Conservation (phyloP, 495 filamentous ascomycete genomes). For the Oleoguttula mirabilis region DNA sequence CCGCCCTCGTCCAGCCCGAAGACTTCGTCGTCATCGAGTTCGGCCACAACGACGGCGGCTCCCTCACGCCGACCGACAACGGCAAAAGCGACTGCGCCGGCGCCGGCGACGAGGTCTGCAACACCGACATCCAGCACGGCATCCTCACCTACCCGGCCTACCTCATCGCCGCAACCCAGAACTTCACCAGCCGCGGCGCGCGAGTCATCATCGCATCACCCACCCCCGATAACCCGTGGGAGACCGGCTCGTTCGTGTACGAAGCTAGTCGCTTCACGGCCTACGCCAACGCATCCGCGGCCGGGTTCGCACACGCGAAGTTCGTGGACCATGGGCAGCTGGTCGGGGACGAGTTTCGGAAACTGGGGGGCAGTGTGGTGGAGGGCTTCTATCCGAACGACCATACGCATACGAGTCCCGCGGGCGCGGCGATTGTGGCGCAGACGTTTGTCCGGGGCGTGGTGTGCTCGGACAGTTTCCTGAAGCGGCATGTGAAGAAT, state of each 20-base stretch:
- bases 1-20: constrained; percentile 34
- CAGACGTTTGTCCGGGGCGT: constrained; percentile 53
- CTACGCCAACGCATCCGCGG: constrained; percentile 41
- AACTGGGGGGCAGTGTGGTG: constrained; percentile 35
- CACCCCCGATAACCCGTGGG: constrained; percentile 55
- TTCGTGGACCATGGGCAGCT: constrained; percentile 55
- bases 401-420: constrained; percentile 53
- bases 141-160: constrained; percentile 44
- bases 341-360: constrained; percentile 39
- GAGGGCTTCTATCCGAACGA: constrained; percentile 47
- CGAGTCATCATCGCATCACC: constrained; percentile 49
- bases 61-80: constrained; percentile 43
- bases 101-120: constrained; percentile 43
- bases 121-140: constrained; percentile 39
- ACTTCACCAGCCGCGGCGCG: constrained; percentile 46
- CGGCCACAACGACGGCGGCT: constrained; percentile 55
- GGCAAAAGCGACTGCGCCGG: constrained; percentile 48
- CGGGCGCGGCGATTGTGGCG: constrained; percentile 45
- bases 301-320: constrained; percentile 32
- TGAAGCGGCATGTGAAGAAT: neutral
- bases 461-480: constrained; percentile 28
- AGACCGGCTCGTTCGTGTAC: constrained; percentile 38
- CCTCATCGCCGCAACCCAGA: constrained; percentile 41
- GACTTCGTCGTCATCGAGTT: constrained; percentile 54
- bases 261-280: constrained; percentile 41